A percentile compares a stretch with the other conserved stretches of the same genome.
Evolutionary conservation across 1,139 yeast species (phyloP).

Genomic region (Blastobotrys buckinghamii): DNA sequence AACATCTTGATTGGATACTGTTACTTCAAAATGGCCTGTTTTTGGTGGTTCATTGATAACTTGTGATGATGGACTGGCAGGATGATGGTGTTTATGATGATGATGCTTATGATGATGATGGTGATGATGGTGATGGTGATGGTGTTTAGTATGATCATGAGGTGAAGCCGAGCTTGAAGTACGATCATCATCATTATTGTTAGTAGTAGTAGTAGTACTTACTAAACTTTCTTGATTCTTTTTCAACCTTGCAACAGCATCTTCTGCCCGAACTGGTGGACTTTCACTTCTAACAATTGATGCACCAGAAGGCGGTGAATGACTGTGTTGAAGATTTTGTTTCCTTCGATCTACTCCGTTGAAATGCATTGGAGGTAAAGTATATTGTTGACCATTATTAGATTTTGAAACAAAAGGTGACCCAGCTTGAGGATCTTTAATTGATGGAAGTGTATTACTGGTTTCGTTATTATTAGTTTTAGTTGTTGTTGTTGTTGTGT

Average conservation of each 20-base stretch:
- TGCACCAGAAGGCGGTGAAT: background rate
- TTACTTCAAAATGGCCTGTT: conserved; percentile 23
- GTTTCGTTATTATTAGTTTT: background rate
- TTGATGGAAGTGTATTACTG: background rate
- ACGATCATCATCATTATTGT: conserved; percentile 7
- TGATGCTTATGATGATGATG: conserved; percentile 18
- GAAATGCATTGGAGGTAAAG: conserved; percentile 22
- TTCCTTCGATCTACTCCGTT: conserved; percentile 20
- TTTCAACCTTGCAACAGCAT: conserved; percentile 30
- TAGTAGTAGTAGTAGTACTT: too few relatives aligned
- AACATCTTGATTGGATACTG: conserved; percentile 43
- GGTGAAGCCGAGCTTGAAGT: background rate
- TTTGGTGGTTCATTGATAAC: conserved; percentile 7
- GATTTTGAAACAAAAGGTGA: conserved; percentile 1
- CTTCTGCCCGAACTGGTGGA: conserved; percentile 31
- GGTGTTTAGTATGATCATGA: conserved; percentile 7
- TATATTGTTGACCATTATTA: conserved; percentile 9
- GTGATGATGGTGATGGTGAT: conserved; percentile 10
- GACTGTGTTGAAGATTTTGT: conserved; percentile 17
- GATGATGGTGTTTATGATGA: conserved; percentile 22
- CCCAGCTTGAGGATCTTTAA: conserved; percentile 1
- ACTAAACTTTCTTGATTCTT: conserved; percentile 15
- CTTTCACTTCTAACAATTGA: conserved; percentile 11
- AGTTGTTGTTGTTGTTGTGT: background rate
- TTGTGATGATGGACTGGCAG: background rate